Percentiles rank a stretch among this genome's conserved stretches.
Conservation (phyloP, 805 yeast species). For the Schwanniomyces pseudopolymorphus region DNA sequence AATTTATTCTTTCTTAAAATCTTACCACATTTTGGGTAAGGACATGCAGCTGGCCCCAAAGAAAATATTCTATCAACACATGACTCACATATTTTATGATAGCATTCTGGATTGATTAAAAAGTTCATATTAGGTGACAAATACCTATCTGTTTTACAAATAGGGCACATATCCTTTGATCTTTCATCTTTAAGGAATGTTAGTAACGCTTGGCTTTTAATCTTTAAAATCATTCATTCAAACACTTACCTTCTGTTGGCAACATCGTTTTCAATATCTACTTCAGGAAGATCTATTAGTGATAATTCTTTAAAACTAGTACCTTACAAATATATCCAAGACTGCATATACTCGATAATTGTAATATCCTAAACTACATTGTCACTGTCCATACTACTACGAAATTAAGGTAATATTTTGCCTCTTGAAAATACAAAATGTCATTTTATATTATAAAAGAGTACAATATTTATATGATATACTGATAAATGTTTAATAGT, state of each 20-base stretch:
- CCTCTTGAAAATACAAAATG: too few species aligned
- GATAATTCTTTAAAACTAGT: neutral
- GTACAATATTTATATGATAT: too few species aligned
- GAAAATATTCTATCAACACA: constrained; percentile 95
- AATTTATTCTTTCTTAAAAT: constrained; percentile 84
- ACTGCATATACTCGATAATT: neutral
- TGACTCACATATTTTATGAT: constrained; percentile 94
- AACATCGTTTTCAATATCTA: neutral
- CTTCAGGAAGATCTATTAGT: neutral
- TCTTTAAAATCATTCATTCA: too few species aligned
- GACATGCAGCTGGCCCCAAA: constrained; percentile 95
- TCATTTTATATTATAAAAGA: too few species aligned
- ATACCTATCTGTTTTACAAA: constrained; percentile 93
- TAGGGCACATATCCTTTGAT: constrained; percentile 86
- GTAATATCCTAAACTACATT: too few species aligned
- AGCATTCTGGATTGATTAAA: constrained; percentile 94
- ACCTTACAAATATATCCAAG: too few species aligned
- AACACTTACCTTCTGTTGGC: neutral
- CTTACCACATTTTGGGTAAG: constrained; percentile 87
- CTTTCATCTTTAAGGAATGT: constrained; percentile 39
- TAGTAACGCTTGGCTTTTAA: too few species aligned
- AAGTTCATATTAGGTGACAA: constrained; percentile 91
- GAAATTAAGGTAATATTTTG: too few species aligned
- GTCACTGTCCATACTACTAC: too few species aligned
- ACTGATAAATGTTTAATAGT: too few species aligned